phyloP scores from a whole-genome alignment of 371 early-diverging fungal species.

The Massospora cicadina region DNA sequence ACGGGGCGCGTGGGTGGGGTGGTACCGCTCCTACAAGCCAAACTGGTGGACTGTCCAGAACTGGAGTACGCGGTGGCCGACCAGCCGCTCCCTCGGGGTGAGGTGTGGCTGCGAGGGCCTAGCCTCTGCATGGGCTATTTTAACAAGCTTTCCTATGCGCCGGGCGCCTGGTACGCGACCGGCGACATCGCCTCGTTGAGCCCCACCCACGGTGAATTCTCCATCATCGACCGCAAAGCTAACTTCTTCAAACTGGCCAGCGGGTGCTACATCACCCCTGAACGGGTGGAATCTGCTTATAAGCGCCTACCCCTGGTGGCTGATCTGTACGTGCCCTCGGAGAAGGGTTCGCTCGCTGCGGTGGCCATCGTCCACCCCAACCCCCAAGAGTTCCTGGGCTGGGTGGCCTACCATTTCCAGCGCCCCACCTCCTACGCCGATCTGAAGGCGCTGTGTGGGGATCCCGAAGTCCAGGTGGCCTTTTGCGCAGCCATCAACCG shows the following conservation, averaged over 20 bases:
- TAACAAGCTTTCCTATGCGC: slow-evolving; percentile 48
- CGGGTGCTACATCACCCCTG: slow-evolving; percentile 46
- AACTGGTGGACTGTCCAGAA: slow-evolving; percentile 81
- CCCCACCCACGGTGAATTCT: slow-evolving; percentile 30
- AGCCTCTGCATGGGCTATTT: slow-evolving; percentile 61
- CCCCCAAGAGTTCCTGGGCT: slow-evolving; percentile 25
- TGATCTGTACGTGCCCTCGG: slow-evolving; percentile 68
- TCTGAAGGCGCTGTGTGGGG: neutral
- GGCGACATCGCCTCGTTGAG: slow-evolving; percentile 71
- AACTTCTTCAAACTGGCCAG: slow-evolving; percentile 86
- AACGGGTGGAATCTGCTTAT: slow-evolving; percentile 42
- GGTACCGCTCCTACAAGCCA: slow-evolving; percentile 32
- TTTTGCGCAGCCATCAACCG: slow-evolving; percentile 2
- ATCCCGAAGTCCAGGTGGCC: neutral
- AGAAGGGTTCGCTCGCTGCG: slow-evolving; percentile 44
- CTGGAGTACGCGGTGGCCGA: slow-evolving; percentile 65
- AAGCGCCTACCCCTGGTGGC: slow-evolving; percentile 19
- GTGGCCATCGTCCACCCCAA: slow-evolving; percentile 78
- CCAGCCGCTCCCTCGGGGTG: slow-evolving; percentile 67
- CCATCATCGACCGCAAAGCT: slow-evolving; percentile 91
- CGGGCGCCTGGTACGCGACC: slow-evolving; percentile 86
- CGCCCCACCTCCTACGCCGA: neutral
- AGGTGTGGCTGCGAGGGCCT: slow-evolving; percentile 77
- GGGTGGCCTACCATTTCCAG: slow-evolving; percentile 13
- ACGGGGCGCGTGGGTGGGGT: slow-evolving; percentile 41